Percentiles rank a stretch among this genome's conserved stretches.
Conservation (phyloP, 306 rosid genomes). For the Trifolium subterraneum region DNA sequence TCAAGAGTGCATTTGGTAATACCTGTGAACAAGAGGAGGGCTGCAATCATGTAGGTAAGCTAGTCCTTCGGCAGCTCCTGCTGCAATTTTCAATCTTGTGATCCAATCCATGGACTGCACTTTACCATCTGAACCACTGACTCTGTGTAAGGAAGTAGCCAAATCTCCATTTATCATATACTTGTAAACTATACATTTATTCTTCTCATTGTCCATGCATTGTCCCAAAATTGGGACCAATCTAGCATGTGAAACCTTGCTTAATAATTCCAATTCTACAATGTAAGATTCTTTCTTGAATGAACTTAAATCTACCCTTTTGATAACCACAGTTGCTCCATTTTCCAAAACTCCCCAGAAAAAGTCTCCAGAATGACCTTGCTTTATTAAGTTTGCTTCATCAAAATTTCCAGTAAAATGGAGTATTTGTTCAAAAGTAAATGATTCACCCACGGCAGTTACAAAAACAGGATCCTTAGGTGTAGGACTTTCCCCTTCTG, state of each 20-base stretch:
- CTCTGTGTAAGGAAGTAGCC: slow-evolving; percentile 72
- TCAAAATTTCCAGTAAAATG: slow-evolving; percentile 63
- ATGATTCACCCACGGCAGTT: slow-evolving; percentile 66
- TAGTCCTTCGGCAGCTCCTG: slow-evolving; percentile 90
- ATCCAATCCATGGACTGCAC: slow-evolving; percentile 87
- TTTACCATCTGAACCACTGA: slow-evolving; percentile 49
- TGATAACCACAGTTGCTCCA: slow-evolving; percentile 74
- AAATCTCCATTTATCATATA: slow-evolving; percentile 86
- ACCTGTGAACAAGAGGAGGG: slow-evolving; percentile 97
- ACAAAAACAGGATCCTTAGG: slow-evolving; percentile 53
- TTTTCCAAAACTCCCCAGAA: slow-evolving; percentile 61
- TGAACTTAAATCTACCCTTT: slow-evolving; percentile 63
- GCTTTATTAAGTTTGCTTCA: slow-evolving; percentile 73
- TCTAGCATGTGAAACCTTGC: slow-evolving; percentile 76
- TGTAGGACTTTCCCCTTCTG: slow-evolving; percentile 54
- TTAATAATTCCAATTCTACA: slow-evolving; percentile 67
- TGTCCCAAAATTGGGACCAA: slow-evolving; percentile 86
- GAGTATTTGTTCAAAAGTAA: slow-evolving; percentile 70
- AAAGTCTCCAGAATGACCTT: slow-evolving; percentile 91
- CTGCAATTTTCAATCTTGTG: slow-evolving; percentile 90
- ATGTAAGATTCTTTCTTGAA: slow-evolving; percentile 60
- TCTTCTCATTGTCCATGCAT: slow-evolving; percentile 81
- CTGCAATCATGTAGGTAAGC: slow-evolving; percentile 76
- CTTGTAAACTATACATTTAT: slow-evolving; percentile 82
- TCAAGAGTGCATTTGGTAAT: slow-evolving; percentile 18